These are phyloP conservation scores for Linnemannia schmuckeri DNA, from an alignment of 192 early-diverging fungal species.

Conservation along the genomic window DNA sequence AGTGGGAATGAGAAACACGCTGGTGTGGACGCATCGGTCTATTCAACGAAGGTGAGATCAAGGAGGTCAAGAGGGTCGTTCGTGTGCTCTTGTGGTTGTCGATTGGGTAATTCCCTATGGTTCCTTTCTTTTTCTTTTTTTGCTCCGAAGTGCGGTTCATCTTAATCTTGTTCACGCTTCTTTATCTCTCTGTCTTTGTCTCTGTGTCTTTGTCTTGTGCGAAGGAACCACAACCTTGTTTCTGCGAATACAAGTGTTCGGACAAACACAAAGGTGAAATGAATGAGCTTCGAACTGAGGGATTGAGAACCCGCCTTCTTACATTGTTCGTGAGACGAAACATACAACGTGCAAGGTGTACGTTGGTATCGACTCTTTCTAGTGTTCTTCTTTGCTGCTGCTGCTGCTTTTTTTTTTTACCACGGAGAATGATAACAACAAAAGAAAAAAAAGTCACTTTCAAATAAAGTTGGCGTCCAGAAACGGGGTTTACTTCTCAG, in stretches of 20 bases:
- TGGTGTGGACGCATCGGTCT: background rate
- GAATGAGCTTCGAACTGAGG: too few species aligned
- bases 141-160: too few species aligned
- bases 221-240: too few species aligned
- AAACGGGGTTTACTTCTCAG: background rate
- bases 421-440: background rate
- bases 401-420: background rate
- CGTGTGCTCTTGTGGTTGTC: background rate
- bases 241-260: too few species aligned
- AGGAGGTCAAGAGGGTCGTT: background rate
- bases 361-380: background rate
- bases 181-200: too few species aligned
- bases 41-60: background rate
- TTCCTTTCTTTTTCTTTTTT: too few species aligned
- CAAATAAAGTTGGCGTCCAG: constrained; percentile 10
- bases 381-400: background rate
- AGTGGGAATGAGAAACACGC: background rate
- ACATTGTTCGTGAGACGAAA: background rate
- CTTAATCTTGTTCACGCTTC: too few species aligned
- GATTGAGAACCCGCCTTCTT: too few species aligned
- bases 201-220: too few species aligned
- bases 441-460: background rate
- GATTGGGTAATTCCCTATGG: too few species aligned
- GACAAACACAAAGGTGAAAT: background rate
- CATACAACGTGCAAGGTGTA: background rate